phyloP scores from a whole-genome alignment of 768 basidiomycete species.

The Bullera alba region DNA sequence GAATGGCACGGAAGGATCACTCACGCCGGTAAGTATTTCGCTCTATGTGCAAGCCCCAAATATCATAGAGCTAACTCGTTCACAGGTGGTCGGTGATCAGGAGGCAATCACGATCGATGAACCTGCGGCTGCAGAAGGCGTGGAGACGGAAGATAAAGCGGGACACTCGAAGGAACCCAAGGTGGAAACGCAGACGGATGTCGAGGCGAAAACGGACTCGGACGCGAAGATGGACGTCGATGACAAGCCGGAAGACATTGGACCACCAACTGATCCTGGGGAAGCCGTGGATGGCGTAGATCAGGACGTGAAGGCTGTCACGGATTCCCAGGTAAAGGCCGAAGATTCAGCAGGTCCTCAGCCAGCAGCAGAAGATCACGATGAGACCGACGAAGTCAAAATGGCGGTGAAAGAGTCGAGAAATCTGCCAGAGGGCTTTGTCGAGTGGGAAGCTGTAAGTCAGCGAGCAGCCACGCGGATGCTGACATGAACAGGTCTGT shows the following conservation, averaged over 20 bases:
- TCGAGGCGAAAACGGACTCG: no score
- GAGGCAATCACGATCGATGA: no score
- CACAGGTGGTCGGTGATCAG: no score
- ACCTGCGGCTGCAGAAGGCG: background rate
- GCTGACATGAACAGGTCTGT: constrained; percentile 57
- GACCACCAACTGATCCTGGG: no score
- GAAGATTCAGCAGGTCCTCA: constrained; percentile 14
- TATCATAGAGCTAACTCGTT: no score
- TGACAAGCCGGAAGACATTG: background rate
- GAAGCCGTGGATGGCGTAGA: background rate
- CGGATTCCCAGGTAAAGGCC: constrained; percentile 6
- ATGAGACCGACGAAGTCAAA: constrained; percentile 51
- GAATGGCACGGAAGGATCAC: no score
- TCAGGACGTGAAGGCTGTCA: background rate
- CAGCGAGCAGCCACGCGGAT: background rate
- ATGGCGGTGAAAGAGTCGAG: constrained; percentile 21
- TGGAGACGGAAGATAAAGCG: background rate
- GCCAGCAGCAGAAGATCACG: constrained; percentile 4
- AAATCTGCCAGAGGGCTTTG: constrained; percentile 24
- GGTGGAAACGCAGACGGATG: no score
- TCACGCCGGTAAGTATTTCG: no score
- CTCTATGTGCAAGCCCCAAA: no score
- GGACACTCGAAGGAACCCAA: background rate
- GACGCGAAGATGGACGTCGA: background rate
- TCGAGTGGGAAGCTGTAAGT: constrained; percentile 86